Conservation (phyloP, 352 stramenopile genomes). For the Globisporangium uncinulatum region DNA sequence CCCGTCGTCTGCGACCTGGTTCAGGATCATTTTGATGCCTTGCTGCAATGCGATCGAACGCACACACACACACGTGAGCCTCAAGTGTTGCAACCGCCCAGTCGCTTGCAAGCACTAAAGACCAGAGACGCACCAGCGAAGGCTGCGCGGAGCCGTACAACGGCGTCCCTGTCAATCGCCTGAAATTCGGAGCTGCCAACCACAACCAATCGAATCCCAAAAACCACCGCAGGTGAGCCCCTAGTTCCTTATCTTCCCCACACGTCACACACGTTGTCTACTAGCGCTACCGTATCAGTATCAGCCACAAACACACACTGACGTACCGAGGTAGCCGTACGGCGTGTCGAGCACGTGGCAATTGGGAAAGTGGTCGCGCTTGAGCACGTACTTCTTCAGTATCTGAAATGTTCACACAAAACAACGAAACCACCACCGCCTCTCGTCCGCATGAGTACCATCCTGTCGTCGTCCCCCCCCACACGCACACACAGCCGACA, state of each 20-base stretch:
- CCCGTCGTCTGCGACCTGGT: constrained; percentile 55
- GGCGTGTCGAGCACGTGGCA: constrained; percentile 65
- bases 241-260: too few species aligned
- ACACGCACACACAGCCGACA: background rate
- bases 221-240: too few species aligned
- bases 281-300: background rate
- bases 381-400: constrained; percentile 82
- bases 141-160: constrained; percentile 75
- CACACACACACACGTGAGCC: background rate
- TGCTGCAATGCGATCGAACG: constrained; percentile 23
- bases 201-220: background rate
- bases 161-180: constrained; percentile 55
- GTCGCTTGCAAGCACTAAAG: too few species aligned
- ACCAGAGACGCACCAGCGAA: constrained; percentile 36
- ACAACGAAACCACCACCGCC: background rate
- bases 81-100: too few species aligned
- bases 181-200: constrained; percentile 67
- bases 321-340: constrained; percentile 55
- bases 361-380: constrained; percentile 74
- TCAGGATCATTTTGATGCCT: constrained; percentile 69
- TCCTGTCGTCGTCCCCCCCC: background rate
- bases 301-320: background rate
- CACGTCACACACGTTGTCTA: too few species aligned
- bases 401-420: constrained; percentile 24
- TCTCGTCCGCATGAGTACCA: too few species aligned